These are phyloP conservation scores for Botrytis pseudocinerea DNA, from an alignment of 2,329 filamentous ascomycete species.

Conservation along the genomic window DNA sequence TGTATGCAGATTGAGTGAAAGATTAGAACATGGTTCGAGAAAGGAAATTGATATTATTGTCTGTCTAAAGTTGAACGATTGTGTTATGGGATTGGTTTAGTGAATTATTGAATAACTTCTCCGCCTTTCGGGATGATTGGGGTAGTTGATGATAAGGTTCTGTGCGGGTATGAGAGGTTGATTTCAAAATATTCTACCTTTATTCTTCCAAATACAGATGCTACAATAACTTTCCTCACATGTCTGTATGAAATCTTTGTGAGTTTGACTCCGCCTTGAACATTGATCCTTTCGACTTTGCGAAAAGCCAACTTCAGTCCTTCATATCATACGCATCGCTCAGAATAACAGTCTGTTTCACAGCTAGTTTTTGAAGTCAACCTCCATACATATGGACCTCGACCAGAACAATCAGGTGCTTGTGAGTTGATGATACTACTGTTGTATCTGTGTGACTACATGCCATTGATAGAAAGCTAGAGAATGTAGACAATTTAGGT, in stretches of 20 bases:
- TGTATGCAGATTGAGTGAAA: slow-evolving; percentile 17
- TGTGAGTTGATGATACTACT: background rate
- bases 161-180: too few relatives aligned
- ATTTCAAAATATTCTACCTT: background rate
- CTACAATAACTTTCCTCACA: background rate
- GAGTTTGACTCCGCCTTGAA: background rate
- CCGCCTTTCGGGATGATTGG: background rate
- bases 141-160: background rate
- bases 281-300: background rate
- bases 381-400: too few relatives aligned
- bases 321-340: background rate
- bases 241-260: too few relatives aligned
- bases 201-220: background rate
- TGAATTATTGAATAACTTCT: slow-evolving; percentile 10
- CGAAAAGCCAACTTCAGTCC: background rate
- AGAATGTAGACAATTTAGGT: background rate
- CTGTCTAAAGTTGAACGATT: background rate
- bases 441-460: background rate
- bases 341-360: background rate
- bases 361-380: background rate
- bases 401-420: background rate
- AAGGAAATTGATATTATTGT: background rate
- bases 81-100: background rate
- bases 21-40: background rate
- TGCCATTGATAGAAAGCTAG: background rate